phyloP scores from a whole-genome alignment of 2,329 filamentous ascomycete genomes.

The Calonectria montana region DNA sequence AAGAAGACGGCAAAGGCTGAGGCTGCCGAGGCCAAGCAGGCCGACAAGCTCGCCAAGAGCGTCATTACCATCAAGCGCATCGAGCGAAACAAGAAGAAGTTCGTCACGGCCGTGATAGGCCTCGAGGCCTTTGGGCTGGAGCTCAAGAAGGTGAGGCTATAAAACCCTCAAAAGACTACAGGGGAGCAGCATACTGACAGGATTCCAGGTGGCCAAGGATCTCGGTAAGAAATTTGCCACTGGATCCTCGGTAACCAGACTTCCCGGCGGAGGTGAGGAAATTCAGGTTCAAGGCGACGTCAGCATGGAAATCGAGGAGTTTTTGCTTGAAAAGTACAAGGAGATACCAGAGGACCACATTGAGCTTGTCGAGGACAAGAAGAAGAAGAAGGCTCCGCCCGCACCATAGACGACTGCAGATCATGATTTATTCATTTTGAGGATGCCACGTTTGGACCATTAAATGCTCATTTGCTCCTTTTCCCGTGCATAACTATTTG shows the following conservation, averaged over 20 bases:
- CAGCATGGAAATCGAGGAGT: conserved; percentile 93
- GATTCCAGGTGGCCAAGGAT: conserved; percentile 80
- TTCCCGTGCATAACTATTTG: conserved; percentile 25
- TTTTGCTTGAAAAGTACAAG: conserved; percentile 87
- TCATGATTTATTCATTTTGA: conserved; percentile 34
- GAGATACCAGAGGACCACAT: conserved; percentile 95
- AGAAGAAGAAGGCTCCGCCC: conserved; percentile 71
- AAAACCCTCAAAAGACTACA: background rate
- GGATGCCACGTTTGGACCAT: conserved; percentile 27
- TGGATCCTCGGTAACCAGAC: conserved; percentile 91
- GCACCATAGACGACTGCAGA: conserved; percentile 29
- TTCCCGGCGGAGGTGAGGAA: conserved; percentile 87
- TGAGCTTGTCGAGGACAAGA: conserved; percentile 95
- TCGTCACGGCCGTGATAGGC: conserved; percentile 90
- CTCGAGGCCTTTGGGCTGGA: conserved; percentile 92
- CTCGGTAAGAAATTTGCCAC: conserved; percentile 99
- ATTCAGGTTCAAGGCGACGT: conserved; percentile 98
- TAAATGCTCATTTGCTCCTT: conserved; percentile 35
- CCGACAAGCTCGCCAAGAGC: conserved; percentile 83
- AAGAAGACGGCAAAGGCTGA: conserved; percentile 98
- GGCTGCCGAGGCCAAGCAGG: conserved; percentile 84
- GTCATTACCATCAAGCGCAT: conserved; percentile 95
- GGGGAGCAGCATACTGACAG: conserved; percentile 26
- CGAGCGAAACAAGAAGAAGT: conserved; percentile 98
- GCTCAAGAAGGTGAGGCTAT: conserved; percentile 78